Base-by-base conservation (phyloP, 192 early-diverging fungal species). In the Coemansia sp. region DNA sequence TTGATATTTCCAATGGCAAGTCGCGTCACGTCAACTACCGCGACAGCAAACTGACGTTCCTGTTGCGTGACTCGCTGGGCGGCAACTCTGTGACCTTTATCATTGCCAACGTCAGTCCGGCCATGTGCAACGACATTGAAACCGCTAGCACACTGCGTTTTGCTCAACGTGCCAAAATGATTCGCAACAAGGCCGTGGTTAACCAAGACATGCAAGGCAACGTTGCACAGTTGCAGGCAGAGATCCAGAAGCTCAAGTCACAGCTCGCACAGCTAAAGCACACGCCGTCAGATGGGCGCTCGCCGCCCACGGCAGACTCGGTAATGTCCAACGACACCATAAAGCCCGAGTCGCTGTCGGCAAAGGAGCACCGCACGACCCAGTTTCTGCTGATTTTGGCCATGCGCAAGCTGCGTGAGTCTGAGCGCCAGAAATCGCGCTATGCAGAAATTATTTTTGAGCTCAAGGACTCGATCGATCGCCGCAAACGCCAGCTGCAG, bases 121-220 rank as follows among this genome's bases (percentile, higher is more conserved):
- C 82, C 32, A 61, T 78, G 51, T 72, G 73, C 68, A 82, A 84
- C 62, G 85, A 82, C 12, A 73, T 79, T 6, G 88, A 90, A 57
- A 87, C 85, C 35, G 64, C 88, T 12, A 84, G 85, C 22, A 90
- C 88, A 1, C 60, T 90, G 50, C 69, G 86, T 8, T 90, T 90
- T 79, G 88, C 87, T 1, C 85, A 87, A 58, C 73, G 87, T 19
- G 87, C 88, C 17, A 90, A 88, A 60, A 86, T 86, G 83, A 88
- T 90, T 45, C 85, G 77, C 54, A 90, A 88, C 75, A 88, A 86
- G 77, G 87, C 87, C 3, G 81, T 88, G 25, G 87, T 88, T 50
- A 88, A 88, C 66, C 85, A 88, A 25, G 84, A 88, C 35, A 83
- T 86, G 58, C 85, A 88, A 49, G 87, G 84, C 32, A 84, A 86